A percentile compares a stretch with the other conserved stretches of the same genome.
phyloP scores from a whole-genome alignment of 768 basidiomycete species.

The Cyclocybe cylindracea region DNA sequence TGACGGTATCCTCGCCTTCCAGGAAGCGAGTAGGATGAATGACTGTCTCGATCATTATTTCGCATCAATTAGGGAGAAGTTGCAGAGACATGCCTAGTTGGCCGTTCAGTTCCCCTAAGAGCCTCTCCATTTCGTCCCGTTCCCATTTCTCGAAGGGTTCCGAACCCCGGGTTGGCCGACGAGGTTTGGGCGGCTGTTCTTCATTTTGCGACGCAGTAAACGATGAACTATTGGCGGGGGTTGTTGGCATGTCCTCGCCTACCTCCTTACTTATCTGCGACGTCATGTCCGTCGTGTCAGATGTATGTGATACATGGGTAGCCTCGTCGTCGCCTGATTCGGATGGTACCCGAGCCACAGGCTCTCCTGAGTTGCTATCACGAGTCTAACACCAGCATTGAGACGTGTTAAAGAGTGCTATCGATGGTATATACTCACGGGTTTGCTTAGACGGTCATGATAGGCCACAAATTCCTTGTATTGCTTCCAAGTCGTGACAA shows the following conservation, averaged over 20 bases:
- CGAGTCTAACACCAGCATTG: slow-evolving; percentile 36
- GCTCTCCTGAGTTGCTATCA: slow-evolving; percentile 39
- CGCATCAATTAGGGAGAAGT: background rate
- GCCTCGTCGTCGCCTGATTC: slow-evolving; percentile 49
- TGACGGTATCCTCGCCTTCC: slow-evolving; percentile 88
- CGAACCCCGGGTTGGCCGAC: slow-evolving; percentile 45
- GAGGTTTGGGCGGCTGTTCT: slow-evolving; percentile 27
- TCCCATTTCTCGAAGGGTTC: slow-evolving; percentile 86
- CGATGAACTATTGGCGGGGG: slow-evolving; percentile 17
- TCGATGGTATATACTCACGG: slow-evolving; percentile 40
- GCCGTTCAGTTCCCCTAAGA: slow-evolving; percentile 76
- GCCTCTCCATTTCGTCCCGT: slow-evolving; percentile 84
- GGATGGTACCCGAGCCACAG: slow-evolving; percentile 57
- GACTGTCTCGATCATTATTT: slow-evolving; percentile 46
- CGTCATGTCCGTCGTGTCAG: slow-evolving; percentile 25
- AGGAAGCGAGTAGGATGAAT: slow-evolving; percentile 83
- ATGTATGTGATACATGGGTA: slow-evolving; percentile 23
- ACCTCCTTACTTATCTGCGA: slow-evolving; percentile 34
- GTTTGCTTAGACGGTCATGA: slow-evolving; percentile 74
- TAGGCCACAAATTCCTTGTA: slow-evolving; percentile 82
- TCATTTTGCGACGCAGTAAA: slow-evolving; percentile 13
- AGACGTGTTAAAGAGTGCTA: slow-evolving; percentile 5
- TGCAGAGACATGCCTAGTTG: slow-evolving; percentile 70
- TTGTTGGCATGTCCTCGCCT: slow-evolving; percentile 26
- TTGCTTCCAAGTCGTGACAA: slow-evolving; percentile 93